Evolutionary conservation across 176 grass and related monocot genomes (phyloP).

Genomic region (Urochloa ruziziensis): DNA sequence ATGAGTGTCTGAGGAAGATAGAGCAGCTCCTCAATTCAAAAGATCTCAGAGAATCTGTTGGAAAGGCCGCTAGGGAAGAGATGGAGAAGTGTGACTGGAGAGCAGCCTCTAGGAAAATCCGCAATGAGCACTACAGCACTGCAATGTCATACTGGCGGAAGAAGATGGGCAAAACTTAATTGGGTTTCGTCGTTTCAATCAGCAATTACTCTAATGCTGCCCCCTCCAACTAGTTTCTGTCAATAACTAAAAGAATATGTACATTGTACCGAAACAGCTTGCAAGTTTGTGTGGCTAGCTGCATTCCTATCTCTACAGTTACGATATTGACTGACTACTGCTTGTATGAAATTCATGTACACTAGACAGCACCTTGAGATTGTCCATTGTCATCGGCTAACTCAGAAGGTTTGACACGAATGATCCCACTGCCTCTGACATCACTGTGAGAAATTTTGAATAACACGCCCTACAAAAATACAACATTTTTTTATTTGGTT

Average conservation of each 20-base stretch:
- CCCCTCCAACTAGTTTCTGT: conserved; percentile 34
- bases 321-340: conserved; percentile 23
- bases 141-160: conserved; percentile 69
- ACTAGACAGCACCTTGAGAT: conserved; percentile 37
- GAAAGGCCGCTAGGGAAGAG: conserved; percentile 74
- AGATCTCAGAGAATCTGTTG: conserved; percentile 63
- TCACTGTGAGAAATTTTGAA: not conserved
- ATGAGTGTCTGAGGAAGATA: conserved; percentile 80
- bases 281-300: conserved; percentile 32
- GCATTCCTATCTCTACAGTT: conserved; percentile 34
- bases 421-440: not conserved
- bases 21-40: conserved; percentile 51
- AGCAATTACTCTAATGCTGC: not conserved
- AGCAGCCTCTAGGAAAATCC: conserved; percentile 73
- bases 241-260: conserved; percentile 38
- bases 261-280: conserved; percentile 49
- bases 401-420: conserved; percentile 3
- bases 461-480: not conserved
- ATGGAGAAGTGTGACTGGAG: conserved; percentile 91
- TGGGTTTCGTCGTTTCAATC: conserved; percentile 2
- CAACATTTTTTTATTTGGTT: not conserved
- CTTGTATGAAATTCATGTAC: conserved; percentile 51
- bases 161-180: conserved; percentile 48
- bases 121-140: conserved; percentile 77
- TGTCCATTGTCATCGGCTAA: not conserved